phyloP scores from a whole-genome alignment of 352 stramenopile species.

The Pythium aphanidermatum region DNA sequence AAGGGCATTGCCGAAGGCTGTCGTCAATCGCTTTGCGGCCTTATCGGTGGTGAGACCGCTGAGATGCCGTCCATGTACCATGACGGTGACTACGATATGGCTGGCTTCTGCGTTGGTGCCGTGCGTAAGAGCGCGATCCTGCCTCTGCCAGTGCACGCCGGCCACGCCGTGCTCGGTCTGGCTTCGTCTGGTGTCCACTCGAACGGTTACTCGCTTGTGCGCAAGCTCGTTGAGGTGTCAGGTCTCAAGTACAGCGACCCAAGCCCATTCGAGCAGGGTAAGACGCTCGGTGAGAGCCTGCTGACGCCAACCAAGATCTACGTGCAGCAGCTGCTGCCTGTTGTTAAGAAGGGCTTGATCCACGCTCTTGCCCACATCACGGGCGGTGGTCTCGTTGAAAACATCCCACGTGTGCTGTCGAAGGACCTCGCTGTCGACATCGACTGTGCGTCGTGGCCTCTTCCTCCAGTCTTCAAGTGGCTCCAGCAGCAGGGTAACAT shows the following conservation, averaged over 20 bases:
- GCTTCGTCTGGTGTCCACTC: constrained; percentile 96
- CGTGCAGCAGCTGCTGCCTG: constrained; percentile 87
- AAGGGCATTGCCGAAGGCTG: constrained; percentile 97
- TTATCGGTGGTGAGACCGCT: constrained; percentile 96
- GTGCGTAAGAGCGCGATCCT: constrained; percentile 86
- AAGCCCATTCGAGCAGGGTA: constrained; percentile 68
- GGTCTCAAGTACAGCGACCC: constrained; percentile 72
- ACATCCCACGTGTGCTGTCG: constrained; percentile 95
- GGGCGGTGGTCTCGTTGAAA: constrained; percentile 96
- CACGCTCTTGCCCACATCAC: constrained; percentile 98
- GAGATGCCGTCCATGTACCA: constrained; percentile 99
- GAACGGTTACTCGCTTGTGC: constrained; percentile 98
- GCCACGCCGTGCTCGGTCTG: constrained; percentile 94
- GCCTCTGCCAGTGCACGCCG: constrained; percentile 80
- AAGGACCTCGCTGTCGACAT: constrained; percentile 92
- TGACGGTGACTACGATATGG: constrained; percentile 97
- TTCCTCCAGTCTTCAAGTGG: constrained; percentile 98
- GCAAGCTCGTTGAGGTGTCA: constrained; percentile 94
- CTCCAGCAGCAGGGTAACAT: constrained; percentile 91
- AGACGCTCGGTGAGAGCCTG: constrained; percentile 92
- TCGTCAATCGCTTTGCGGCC: constrained; percentile 91
- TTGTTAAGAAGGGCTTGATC: constrained; percentile 72
- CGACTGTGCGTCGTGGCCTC: constrained; percentile 81
- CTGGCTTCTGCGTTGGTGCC: constrained; percentile 97
- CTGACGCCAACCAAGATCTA: constrained; percentile 98